Evolutionary conservation across 306 rosid genomes (phyloP).

Genomic region (Abrus pulchellus): DNA sequence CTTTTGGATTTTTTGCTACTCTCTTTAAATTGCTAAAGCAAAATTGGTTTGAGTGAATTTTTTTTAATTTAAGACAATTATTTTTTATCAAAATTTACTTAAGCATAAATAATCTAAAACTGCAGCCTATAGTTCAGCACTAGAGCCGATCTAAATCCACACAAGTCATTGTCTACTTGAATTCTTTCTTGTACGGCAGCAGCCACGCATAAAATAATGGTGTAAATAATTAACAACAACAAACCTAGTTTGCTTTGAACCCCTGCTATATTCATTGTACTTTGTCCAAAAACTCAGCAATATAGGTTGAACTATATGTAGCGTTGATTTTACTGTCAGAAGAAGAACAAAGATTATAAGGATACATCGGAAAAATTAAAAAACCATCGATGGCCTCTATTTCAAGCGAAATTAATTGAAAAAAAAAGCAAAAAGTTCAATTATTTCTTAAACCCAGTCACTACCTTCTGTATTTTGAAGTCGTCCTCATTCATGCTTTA

Average conservation of each 20-base stretch:
- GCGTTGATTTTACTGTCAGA: neutral
- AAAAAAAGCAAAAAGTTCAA: slow-evolving; percentile 12
- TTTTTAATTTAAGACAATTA: too few relatives aligned
- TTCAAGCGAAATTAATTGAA: slow-evolving; percentile 13
- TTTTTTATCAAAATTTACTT: too few relatives aligned
- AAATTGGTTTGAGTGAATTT: too few relatives aligned
- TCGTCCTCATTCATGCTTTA: slow-evolving; percentile 4
- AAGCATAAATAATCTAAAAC: too few relatives aligned
- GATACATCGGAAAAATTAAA: neutral
- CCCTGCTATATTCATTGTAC: neutral
- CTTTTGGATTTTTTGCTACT: too few relatives aligned
- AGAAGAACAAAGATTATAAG: slow-evolving; percentile 7
- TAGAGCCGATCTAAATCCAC: too few relatives aligned
- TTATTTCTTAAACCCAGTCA: slow-evolving; percentile 30
- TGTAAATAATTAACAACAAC: neutral
- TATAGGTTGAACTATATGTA: neutral
- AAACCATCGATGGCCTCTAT: neutral
- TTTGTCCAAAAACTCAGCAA: neutral
- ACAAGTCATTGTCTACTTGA: neutral
- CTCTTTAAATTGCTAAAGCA: too few relatives aligned
- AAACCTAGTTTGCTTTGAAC: neutral
- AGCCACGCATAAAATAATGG: neutral
- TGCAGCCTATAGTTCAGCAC: too few relatives aligned
- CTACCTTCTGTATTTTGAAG: slow-evolving; percentile 5
- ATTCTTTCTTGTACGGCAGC: neutral